Percentiles rank a stretch among this genome's conserved stretches.
Conservation (phyloP, 2,329 filamentous ascomycete genomes). For the Colletotrichum sp. region DNA sequence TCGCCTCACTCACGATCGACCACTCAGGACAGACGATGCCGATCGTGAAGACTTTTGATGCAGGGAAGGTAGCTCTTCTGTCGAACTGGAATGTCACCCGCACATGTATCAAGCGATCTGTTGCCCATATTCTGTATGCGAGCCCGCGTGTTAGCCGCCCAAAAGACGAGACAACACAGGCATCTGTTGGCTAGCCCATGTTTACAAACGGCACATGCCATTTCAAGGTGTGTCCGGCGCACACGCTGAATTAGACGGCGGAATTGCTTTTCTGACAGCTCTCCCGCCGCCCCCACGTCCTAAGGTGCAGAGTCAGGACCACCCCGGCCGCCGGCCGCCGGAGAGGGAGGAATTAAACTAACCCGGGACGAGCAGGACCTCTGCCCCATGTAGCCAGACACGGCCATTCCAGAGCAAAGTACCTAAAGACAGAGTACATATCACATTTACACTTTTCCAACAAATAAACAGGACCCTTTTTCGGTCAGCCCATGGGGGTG, state of each 20-base stretch:
- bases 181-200: neutral
- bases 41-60: neutral
- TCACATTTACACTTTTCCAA: neutral
- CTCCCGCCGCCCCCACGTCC: neutral
- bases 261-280: conserved; percentile 10
- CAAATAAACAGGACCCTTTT: neutral
- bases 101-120: neutral
- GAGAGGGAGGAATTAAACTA: neutral
- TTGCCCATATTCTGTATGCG: neutral
- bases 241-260: neutral
- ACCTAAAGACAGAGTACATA: neutral
- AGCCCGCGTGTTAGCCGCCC: neutral
- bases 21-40: neutral
- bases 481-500: neutral
- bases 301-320: neutral
- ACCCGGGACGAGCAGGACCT: neutral
- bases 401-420: neutral
- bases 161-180: neutral
- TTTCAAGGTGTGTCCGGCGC: neutral
- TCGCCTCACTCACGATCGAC: neutral
- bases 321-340: neutral
- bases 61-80: neutral
- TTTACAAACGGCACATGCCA: neutral
- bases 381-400: neutral
- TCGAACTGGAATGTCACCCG: neutral